phyloP scores from a whole-genome alignment of 2,329 filamentous ascomycete genomes.

The Alternaria panax region DNA sequence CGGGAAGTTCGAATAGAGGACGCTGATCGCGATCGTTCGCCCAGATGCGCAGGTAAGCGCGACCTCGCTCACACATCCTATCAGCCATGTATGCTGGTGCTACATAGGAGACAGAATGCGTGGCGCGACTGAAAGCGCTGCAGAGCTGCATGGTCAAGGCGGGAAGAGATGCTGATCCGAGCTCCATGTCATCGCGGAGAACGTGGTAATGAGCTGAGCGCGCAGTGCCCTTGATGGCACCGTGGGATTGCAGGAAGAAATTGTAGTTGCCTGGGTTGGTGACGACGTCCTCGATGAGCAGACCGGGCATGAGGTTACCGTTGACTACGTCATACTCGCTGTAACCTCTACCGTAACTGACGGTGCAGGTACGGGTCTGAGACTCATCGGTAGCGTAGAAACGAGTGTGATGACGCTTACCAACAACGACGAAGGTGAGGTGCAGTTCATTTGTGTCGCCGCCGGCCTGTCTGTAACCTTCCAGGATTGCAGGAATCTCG shows the following conservation, averaged over 20 bases:
- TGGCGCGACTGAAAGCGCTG: slow-evolving; percentile 1
- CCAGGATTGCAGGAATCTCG: neutral
- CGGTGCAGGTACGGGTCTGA: neutral
- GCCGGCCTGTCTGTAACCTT: no score
- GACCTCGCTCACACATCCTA: slow-evolving; percentile 43
- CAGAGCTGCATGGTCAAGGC: neutral
- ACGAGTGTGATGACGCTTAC: slow-evolving; percentile 53
- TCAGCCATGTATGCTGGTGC: slow-evolving; percentile 46
- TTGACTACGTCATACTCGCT: neutral
- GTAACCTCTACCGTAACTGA: neutral
- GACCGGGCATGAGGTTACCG: slow-evolving; percentile 3
- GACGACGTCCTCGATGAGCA: slow-evolving; percentile 36
- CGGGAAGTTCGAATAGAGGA: no score
- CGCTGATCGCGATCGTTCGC: no score
- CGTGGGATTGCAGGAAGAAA: slow-evolving; percentile 46
- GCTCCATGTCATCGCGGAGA: slow-evolving; percentile 33
- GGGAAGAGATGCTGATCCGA: neutral
- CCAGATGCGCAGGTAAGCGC: slow-evolving; percentile 27
- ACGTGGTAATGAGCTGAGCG: slow-evolving; percentile 43
- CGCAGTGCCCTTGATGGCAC: slow-evolving; percentile 38
- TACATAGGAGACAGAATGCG: slow-evolving; percentile 13
- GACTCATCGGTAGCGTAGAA: slow-evolving; percentile 42
- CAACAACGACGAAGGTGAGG: slow-evolving; percentile 46
- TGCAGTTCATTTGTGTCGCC: no score
- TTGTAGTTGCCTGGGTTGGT: slow-evolving; percentile 32